These are phyloP conservation scores for Acephala macrosclerotiorum DNA, from an alignment of 2,329 filamentous ascomycete genomes.

Conservation along the genomic window DNA sequence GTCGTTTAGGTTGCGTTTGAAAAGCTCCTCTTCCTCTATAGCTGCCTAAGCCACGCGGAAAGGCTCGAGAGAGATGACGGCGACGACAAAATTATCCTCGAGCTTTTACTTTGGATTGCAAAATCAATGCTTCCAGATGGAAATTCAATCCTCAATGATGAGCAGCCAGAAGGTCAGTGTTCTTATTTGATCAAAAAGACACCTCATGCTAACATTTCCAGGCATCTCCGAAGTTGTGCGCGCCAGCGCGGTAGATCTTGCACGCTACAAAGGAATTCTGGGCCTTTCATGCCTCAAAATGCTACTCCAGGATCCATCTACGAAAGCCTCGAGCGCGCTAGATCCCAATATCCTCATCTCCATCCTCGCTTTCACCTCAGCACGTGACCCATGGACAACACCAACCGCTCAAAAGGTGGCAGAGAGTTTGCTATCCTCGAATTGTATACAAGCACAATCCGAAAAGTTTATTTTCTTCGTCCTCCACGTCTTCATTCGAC, in stretches of 20 bases:
- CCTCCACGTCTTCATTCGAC: slow-evolving; percentile 69
- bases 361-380: slow-evolving; percentile 45
- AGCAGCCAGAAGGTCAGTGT: slow-evolving; percentile 33
- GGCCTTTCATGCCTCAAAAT: slow-evolving; percentile 30
- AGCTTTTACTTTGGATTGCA: slow-evolving; percentile 37
- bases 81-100: slow-evolving; percentile 25
- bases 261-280: slow-evolving; percentile 28
- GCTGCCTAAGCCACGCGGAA: slow-evolving; percentile 31
- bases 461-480: slow-evolving; percentile 59
- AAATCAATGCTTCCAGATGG: slow-evolving; percentile 36
- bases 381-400: slow-evolving; percentile 50
- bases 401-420: slow-evolving; percentile 43
- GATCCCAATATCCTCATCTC: slow-evolving; percentile 40
- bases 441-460: slow-evolving; percentile 29
- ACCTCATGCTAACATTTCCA: slow-evolving; percentile 7
- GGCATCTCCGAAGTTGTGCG: slow-evolving; percentile 16
- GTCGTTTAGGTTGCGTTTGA: slow-evolving; percentile 31
- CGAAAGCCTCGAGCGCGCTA: background rate
- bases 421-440: slow-evolving; percentile 41
- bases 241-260: slow-evolving; percentile 20
- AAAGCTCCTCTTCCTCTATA: slow-evolving; percentile 35
- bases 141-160: slow-evolving; percentile 33
- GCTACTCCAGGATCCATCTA: slow-evolving; percentile 6
- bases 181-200: background rate
- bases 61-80: slow-evolving; percentile 19